Base-by-base conservation (phyloP, 2,329 filamentous ascomycete species). In the Tolypocladium tundrense region DNA sequence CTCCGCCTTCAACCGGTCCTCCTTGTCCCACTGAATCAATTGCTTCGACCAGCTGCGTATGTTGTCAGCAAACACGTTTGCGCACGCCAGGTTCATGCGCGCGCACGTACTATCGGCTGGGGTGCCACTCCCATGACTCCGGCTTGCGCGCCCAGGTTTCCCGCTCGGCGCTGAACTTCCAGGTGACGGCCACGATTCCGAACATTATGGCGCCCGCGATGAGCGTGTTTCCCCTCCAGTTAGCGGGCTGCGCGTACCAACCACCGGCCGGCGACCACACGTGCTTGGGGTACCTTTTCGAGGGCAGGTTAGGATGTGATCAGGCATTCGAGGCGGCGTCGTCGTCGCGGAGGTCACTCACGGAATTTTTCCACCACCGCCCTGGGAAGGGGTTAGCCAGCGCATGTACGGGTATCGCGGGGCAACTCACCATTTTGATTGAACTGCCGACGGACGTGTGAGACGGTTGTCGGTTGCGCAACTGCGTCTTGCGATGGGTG, bases 261-360 rank as follows among this genome's bases (percentile, higher is more conserved):
- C 94, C 94, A 82, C 94, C 94, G 64, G 93, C 82, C 61, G 94
- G 94, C 70, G 94, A 97, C 94, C 94, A 99, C 82, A 99, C 91
- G 82, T 99, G 93, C 82, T 96, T 97, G 74, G 91, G 92, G 77
- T 96, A 96, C 71, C 91, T 52, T 52, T 52, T 37, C 48, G 31
- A 8, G 16, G 31, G 31, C 19, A 37, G 48, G 48, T 52, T 37
- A 40, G 21, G n/a, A 16, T 37, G 53, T 21, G n/a, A 45, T 42
- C 37, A 24, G 24, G 16, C 51, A 24, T 39, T 35, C 37, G 58
- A 74, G 24, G 35, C 27, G 14, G 2, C 19, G 13, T 31, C 43
- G 53, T 4, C 3, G 42, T 4, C 33, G 42, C 19, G 13, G 33
- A 35, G 35, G 43, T 8, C 21, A 59, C 77, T 80, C 74, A 83